Conservation (phyloP, 2,329 filamentous ascomycete genomes). For the Apiospora aurea region DNA sequence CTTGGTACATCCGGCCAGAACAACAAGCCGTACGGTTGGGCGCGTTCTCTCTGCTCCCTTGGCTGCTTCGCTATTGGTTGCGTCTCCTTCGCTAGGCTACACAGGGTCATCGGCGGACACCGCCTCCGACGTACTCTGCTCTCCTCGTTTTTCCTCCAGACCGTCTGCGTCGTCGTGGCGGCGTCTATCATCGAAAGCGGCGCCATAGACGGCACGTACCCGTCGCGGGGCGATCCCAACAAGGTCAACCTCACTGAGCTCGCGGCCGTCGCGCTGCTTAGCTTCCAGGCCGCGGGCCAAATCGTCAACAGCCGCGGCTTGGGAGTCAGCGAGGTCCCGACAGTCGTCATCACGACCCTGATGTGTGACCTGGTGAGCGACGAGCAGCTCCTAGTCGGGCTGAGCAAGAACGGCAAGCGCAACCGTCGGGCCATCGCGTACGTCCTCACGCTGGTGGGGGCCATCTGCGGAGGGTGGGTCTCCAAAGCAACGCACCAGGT, state of each 20-base stretch:
- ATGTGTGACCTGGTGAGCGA: constrained; percentile 63
- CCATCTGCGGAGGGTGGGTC: constrained; percentile 56
- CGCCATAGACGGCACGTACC: constrained; percentile 40
- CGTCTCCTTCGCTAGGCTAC: too few relatives aligned
- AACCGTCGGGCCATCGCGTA: constrained; percentile 55
- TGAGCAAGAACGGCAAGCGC: constrained; percentile 55
- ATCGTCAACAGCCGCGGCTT: constrained; percentile 59
- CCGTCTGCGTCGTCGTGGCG: too few relatives aligned
- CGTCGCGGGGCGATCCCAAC: constrained; percentile 34
- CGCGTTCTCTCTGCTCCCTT: too few relatives aligned
- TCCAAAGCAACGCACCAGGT: constrained; percentile 51
- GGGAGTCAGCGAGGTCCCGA: constrained; percentile 61
- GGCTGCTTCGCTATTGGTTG: too few relatives aligned
- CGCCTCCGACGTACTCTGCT: too few relatives aligned
- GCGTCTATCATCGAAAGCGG: too few relatives aligned
- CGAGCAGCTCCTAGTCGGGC: constrained; percentile 51
- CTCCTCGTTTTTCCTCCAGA: too few relatives aligned
- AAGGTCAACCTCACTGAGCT: constrained; percentile 39
- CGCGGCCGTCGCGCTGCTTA: constrained; percentile 52
- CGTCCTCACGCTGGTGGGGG: constrained; percentile 51
- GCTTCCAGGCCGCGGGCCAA: constrained; percentile 62
- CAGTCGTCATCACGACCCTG: constrained; percentile 61
- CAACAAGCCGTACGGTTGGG: too few relatives aligned
- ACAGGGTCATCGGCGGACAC: too few relatives aligned
- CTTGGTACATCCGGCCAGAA: too few relatives aligned